These are phyloP conservation scores for Nymphaea thermarum DNA, from an alignment of 164 flowering plant species.

Conservation along the genomic window DNA sequence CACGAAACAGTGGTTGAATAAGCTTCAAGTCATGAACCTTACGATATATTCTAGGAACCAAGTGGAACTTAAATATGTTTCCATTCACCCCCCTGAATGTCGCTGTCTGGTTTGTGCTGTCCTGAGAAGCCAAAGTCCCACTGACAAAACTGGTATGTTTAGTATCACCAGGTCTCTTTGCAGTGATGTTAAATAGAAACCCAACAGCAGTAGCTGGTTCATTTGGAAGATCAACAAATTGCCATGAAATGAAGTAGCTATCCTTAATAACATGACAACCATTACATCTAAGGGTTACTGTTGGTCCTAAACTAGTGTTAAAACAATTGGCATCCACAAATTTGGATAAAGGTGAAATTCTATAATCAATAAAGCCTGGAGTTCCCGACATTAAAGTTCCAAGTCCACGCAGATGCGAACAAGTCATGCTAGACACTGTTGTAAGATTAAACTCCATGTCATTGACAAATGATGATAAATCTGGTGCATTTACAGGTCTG, in stretches of 20 bases:
- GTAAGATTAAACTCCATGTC: slow-evolving; percentile 91
- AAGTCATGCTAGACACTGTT: slow-evolving; percentile 84
- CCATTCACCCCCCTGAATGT: slow-evolving; percentile 64
- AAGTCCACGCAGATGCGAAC: slow-evolving; percentile 71
- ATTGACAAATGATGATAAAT: slow-evolving; percentile 53
- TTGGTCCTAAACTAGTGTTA: slow-evolving; percentile 78
- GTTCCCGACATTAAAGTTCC: slow-evolving; percentile 50
- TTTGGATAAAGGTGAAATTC: slow-evolving; percentile 34
- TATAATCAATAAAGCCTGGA: slow-evolving; percentile 55
- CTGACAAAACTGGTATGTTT: slow-evolving; percentile 61
- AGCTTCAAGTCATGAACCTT: slow-evolving; percentile 58
- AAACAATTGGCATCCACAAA: slow-evolving; percentile 60
- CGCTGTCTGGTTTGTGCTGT: slow-evolving; percentile 37
- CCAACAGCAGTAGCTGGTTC: slow-evolving; percentile 90
- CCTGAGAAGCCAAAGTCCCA: slow-evolving; percentile 43
- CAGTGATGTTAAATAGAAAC: slow-evolving; percentile 72
- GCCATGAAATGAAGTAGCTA: slow-evolving; percentile 65
- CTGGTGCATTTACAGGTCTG: slow-evolving; percentile 73
- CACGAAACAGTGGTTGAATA: slow-evolving; percentile 84
- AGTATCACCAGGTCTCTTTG: slow-evolving; percentile 29
- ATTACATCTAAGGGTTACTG: slow-evolving; percentile 46
- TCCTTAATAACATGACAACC: slow-evolving; percentile 49
- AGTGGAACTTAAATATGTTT: slow-evolving; percentile 66
- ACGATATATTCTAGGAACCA: slow-evolving; percentile 69
- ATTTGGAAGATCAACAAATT: slow-evolving; percentile 82